Evolutionary conservation across 495 filamentous ascomycete species (phyloP).

Genomic region (Thozetella sp.): DNA sequence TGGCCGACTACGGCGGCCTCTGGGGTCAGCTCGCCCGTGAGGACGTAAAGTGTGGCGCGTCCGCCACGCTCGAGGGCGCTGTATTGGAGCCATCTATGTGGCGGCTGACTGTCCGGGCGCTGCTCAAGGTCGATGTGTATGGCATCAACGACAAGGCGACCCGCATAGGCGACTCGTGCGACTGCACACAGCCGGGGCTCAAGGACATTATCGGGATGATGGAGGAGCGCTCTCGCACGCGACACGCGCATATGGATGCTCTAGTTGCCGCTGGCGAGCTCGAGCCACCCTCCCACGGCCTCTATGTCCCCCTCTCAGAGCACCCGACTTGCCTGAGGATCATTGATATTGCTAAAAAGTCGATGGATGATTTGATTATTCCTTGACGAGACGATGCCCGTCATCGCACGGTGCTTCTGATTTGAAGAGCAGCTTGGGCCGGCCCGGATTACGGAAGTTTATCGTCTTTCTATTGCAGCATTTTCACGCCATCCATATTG

Average conservation of each 20-base stretch:
- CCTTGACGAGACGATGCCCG: conserved; percentile 23
- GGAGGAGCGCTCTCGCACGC: conserved; percentile 41
- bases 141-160: conserved; percentile 30
- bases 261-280: conserved; percentile 27
- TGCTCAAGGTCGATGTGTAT: conserved; percentile 55
- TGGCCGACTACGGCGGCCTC: conserved; percentile 46
- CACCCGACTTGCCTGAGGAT: conserved; percentile 45
- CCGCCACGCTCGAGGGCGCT: conserved; percentile 20
- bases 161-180: conserved; percentile 1
- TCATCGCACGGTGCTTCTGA: neutral
- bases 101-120: conserved; percentile 48
- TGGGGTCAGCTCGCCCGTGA: conserved; percentile 27
- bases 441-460: no score
- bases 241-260: conserved; percentile 39
- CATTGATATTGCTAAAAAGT: conserved; percentile 47
- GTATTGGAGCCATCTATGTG: conserved; percentile 48
- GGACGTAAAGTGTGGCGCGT: conserved; percentile 18
- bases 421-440: neutral
- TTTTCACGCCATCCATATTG: no score
- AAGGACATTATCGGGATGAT: conserved; percentile 51
- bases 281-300: conserved; percentile 7
- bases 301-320: conserved; percentile 10
- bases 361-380: conserved; percentile 49
- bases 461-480: no score
- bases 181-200: conserved; percentile 29